Base-by-base conservation (phyloP, 768 basidiomycete species). In the Suillus fuscotomentosus region DNA sequence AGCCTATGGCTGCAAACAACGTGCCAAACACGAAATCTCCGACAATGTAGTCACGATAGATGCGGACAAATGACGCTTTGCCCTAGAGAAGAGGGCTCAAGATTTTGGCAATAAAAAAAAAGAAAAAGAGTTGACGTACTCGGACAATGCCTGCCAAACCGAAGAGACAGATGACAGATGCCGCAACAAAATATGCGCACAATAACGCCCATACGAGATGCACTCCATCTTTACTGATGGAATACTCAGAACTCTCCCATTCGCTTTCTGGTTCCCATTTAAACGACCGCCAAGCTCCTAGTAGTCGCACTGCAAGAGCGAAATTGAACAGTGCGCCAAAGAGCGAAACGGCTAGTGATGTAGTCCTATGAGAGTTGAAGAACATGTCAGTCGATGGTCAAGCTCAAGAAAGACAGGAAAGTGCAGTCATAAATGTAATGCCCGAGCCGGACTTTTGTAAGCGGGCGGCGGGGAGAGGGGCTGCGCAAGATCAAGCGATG, bases 11-110 rank as follows among this genome's bases (percentile, higher is more conserved):
- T 13, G 88, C 83, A 48, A 84, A 82, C 62, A 90, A 78, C 7
- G 86, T 81, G 73, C 86, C 85, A 76, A 91, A 89, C 4, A 83
- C 82, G 71, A 93, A 87, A 76, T 93, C 91, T 60, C 88, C 91
- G 67, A 91, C 86, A 63, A 90, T 86, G 68, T 88, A 92, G 78
- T 91, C 91, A 66, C 91, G 87, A 78, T 92, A 94, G 69, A 94
- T 87, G 62, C 89, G 89, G 60, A 94, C 85, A 67, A 87, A 85
- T 1, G 85, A 77, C 5, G 87, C 80, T 66, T 84, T 84, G 71
- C 80, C 83, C 91, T 93, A 68, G 13, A 14, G 3, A n/a, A 22
- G 17, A 27, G 31, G 38, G 63, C 10, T 34, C 10, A 41, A 27
- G 1, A 24, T 15, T 1, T 60, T 20, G 34, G 27, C 41, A 34